Evolutionary conservation across 441 rosid genomes (phyloP), one percentile per base, ranked within the genome.

Genomic region (Mallotus japonicus): DNA sequence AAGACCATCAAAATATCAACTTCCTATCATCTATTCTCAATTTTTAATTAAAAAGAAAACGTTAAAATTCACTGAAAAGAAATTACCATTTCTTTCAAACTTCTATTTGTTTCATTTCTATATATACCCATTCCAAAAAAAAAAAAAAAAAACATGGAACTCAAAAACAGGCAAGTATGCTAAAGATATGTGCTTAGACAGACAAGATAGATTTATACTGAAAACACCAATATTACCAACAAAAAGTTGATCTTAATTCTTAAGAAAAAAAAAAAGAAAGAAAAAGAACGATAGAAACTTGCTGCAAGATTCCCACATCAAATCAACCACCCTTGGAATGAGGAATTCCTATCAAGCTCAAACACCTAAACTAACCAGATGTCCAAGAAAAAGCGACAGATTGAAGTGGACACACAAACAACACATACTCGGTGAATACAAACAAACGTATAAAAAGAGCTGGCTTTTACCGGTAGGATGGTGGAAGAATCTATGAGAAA

Each of bases 401-500:
- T 61, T 34, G 14, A 46, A 47, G 47, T 24, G 67, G 13, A 53
- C 37, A 40, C 19, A 16, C n/a, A 69, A 37, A 42, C 0, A 28
- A 40, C 16, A 20, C 8, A 17, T 16, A 20, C 0, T 4, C 3
- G 19, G 10, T 65, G 16, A 5, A 15, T 16, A 8, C 20, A 60
- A 15, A 44, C 0, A 54, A 9, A 62, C 17, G 50, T 32, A 10
- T n/a, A 8, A 44, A 17, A 4, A 14, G 15, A 9, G 2, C 14
- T 10, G 11, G 53, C 19, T 49, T 83, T 84, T 81, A 87, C 92
- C 80, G 62, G 88, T 69, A 62, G 92, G 89, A 73, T 86, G 91
- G 76, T 85, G 84, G 79, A 86, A 82, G 79, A 83, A 84, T 66
- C 80, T 78, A 76, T 83, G 87, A 83, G 95, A 86, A 78, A 89